Conservation (phyloP, 2,329 filamentous ascomycete species). For the Fusarium sacchari region DNA sequence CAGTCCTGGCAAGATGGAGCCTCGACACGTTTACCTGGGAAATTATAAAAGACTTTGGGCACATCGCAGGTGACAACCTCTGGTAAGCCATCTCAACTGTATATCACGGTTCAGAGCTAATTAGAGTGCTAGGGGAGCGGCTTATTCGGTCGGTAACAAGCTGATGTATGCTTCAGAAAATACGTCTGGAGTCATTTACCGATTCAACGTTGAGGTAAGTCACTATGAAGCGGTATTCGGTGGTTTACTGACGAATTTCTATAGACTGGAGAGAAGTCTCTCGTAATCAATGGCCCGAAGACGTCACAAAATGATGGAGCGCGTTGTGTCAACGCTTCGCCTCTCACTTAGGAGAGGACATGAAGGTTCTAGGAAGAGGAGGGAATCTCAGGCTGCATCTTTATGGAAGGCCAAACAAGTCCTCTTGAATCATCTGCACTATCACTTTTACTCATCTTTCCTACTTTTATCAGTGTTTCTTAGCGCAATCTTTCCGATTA, state of each 20-base stretch:
- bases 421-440: no score
- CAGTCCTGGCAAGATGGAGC: not conserved
- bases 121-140: not conserved
- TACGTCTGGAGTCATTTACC: constrained; percentile 5
- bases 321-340: constrained; percentile 14
- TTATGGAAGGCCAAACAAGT: rapidly evolving
- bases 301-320: constrained; percentile 13
- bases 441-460: not conserved
- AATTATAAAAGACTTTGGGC: not conserved
- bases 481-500: not conserved
- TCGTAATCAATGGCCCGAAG: constrained; percentile 8
- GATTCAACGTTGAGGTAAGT: not conserved
- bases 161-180: constrained; percentile 17
- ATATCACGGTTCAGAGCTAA: not conserved
- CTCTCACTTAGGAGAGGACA: not conserved
- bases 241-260: not conserved
- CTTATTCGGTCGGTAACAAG: not conserved
- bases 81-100: not conserved
- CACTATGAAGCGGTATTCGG: rapidly evolving
- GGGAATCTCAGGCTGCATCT: not conserved
- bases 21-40: not conserved
- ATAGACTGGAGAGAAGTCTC: not conserved
- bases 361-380: not conserved
- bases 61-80: not conserved
- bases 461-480: rapidly evolving